Base-by-base conservation (phyloP, 202 grass and related monocot species). In the Hordeum pubiflorum region DNA sequence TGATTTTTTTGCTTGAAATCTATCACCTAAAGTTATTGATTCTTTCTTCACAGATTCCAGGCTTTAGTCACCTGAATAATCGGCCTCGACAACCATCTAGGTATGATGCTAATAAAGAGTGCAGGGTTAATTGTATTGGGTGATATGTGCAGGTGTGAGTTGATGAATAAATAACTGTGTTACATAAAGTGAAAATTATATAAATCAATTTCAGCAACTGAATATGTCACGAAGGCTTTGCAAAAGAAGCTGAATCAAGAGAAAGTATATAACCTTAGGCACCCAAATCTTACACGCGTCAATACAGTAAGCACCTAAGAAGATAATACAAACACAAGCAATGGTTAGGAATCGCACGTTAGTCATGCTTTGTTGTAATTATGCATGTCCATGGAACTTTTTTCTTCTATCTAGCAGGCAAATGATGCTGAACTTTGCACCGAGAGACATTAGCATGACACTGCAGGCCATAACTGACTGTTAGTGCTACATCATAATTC, bases 51-150 rank as follows among this genome's bases (percentile, higher is more conserved):
- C 86, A 94, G 91, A 89, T 93, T 83, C 86, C 88, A 48, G 88
- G 80, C 67, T 93, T 84, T 78, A 78, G 62, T 78, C n/a, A 88
- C 9, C 33, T 82, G 57, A 84, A 80, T 71, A 79, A 89, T 76
- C 88, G 86, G 43, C 79, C 91, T 79, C 77, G 86, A 17, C 88
- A 87, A 66, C 58, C 84, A 56, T 91, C 91, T 55, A 89, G 89
- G 91, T 93, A 79, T 86, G 61, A 72, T 69, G 7, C 5, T 85
- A 36, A 62, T 44, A 50, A 15, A 72, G 31, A 43, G 22, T 59
- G 64, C 10, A 32, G 44, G 80, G 63, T 11, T 63, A 76, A 75
- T 8, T 57, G 12, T 56, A 21, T 33, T 34, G 11, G 5, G 13
- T 85, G 41, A 36, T 72, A 65, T 77, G 41, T 44, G 56, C 23